A percentile compares a stretch with the other conserved stretches of the same genome.
Evolutionary conservation across 2,329 filamentous ascomycete species (phyloP).

Genomic region (Diaporthe ilicicola): DNA sequence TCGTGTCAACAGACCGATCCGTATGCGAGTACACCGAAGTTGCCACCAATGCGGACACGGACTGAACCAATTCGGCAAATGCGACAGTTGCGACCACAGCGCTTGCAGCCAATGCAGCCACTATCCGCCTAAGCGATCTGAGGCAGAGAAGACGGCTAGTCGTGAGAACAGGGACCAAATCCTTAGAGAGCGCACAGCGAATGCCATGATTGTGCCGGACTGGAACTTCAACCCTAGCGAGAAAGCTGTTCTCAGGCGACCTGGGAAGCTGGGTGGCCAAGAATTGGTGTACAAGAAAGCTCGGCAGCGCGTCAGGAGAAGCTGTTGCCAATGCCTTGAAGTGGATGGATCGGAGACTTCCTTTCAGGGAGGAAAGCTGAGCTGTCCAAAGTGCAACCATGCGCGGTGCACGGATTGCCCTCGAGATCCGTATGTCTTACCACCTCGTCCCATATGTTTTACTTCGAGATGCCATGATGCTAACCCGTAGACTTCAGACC

Average conservation of each 20-base stretch:
- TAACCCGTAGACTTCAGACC: conserved; percentile 52
- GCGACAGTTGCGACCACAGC: conserved; percentile 80
- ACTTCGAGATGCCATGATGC: conserved; percentile 17
- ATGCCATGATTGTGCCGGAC: conserved; percentile 61
- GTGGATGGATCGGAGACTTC: conserved; percentile 50
- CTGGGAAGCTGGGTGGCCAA: conserved; percentile 67
- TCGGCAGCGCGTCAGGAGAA: conserved; percentile 77
- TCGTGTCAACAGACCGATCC: conserved; percentile 78
- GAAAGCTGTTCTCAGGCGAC: conserved; percentile 66
- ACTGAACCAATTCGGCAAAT: conserved; percentile 71
- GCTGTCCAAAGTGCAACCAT: conserved; percentile 75
- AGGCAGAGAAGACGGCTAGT: conserved; percentile 61
- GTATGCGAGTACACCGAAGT: conserved; percentile 78
- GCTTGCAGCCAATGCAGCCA: conserved; percentile 84
- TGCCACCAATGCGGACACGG: conserved; percentile 75
- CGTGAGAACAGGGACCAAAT: conserved; percentile 59
- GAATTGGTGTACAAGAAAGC: conserved; percentile 77
- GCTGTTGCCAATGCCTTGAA: conserved; percentile 74
- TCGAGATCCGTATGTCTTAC: conserved; percentile 74
- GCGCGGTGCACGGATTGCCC: conserved; percentile 82
- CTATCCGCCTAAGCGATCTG: conserved; percentile 72
- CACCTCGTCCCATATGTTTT: not conserved
- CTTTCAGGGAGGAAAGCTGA: conserved; percentile 68
- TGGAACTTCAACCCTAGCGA: conserved; percentile 56
- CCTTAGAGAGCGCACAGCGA: conserved; percentile 65